Conservation (phyloP, 179 eudicot species). For the Nepenthes alata region DNA sequence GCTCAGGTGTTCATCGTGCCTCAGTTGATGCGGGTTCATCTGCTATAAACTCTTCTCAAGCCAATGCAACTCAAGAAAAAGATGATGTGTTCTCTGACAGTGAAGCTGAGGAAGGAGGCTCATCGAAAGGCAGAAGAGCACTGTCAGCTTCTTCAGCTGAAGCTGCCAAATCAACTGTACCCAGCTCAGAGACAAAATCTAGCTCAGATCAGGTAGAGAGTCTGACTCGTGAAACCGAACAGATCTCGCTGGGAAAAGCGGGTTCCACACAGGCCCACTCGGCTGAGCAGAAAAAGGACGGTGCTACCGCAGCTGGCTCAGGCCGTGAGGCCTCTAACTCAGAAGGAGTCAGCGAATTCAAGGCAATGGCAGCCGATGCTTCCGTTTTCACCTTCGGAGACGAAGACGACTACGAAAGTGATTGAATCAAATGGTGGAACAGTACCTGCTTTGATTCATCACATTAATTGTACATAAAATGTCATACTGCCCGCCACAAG, state of each 20-base stretch:
- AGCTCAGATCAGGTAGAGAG: conserved; percentile 29
- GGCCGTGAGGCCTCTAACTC: conserved; percentile 20
- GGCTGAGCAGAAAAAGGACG: conserved; percentile 10
- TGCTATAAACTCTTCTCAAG: conserved; percentile 21
- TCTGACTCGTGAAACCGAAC: conserved; percentile 36
- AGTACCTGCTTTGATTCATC: conserved; percentile 6
- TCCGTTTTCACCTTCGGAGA: conserved; percentile 92
- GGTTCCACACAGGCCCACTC: conserved; percentile 19
- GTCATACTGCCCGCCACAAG: not conserved
- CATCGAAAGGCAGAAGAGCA: conserved; percentile 21
- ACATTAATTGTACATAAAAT: conserved; percentile 26
- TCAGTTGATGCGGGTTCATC: conserved; percentile 20
- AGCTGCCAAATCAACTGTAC: conserved; percentile 9
- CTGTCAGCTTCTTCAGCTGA: conserved; percentile 10
- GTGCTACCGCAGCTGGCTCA: conserved; percentile 10
- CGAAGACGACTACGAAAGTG: conserved; percentile 82
- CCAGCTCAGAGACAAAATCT: conserved; percentile 21
- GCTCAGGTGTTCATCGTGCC: conserved; percentile 20
- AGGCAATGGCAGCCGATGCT: conserved; percentile 97
- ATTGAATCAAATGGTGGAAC: conserved; percentile 16
- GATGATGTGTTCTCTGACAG: conserved; percentile 85
- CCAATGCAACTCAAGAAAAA: conserved; percentile 35
- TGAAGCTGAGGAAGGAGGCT: conserved; percentile 48
- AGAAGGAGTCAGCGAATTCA: conserved; percentile 68
- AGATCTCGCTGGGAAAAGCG: conserved; percentile 33